Evolutionary conservation across 805 yeast genomes (phyloP).

Genomic region (Spencermartinsiella europaea): DNA sequence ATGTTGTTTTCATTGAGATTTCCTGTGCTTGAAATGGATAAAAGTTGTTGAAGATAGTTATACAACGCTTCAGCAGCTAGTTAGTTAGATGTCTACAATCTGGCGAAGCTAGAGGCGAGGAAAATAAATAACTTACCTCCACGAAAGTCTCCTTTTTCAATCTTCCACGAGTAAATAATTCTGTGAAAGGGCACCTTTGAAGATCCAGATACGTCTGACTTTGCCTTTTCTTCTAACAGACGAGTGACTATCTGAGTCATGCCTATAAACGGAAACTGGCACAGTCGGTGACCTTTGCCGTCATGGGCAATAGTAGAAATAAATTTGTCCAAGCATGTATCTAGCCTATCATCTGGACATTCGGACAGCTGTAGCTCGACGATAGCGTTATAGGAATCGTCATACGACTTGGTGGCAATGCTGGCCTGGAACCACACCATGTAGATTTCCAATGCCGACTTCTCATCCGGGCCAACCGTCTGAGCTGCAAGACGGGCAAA

Average conservation of each 20-base stretch:
- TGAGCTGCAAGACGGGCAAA: conserved; percentile 29
- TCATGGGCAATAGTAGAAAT: conserved; percentile 24
- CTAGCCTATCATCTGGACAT: conserved; percentile 4
- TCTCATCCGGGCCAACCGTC: conserved; percentile 22
- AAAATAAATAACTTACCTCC: conserved; percentile 25
- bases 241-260: conserved; percentile 41
- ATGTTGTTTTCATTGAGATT: conserved; percentile 7
- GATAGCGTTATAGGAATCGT: conserved; percentile 34
- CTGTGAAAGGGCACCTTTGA: conserved; percentile 42
- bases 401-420: conserved; percentile 29
- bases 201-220: conserved; percentile 25
- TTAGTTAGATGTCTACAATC: background rate
- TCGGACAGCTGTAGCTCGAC: conserved; percentile 18
- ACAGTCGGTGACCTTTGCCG: conserved; percentile 38
- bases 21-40: conserved; percentile 7
- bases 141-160: conserved; percentile 46
- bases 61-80: conserved; percentile 29
- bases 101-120: no score
- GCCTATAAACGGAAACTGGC: conserved; percentile 41
- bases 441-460: conserved; percentile 23
- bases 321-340: conserved; percentile 17
- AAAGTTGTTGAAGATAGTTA: conserved; percentile 34
- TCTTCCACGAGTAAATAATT: conserved; percentile 47
- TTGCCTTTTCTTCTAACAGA: conserved; percentile 30
- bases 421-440: conserved; percentile 22